Evolutionary conservation across 148 eudicot species (phyloP), one percentile per base, ranked within the genome.

Genomic region (Camellia sinensis): DNA sequence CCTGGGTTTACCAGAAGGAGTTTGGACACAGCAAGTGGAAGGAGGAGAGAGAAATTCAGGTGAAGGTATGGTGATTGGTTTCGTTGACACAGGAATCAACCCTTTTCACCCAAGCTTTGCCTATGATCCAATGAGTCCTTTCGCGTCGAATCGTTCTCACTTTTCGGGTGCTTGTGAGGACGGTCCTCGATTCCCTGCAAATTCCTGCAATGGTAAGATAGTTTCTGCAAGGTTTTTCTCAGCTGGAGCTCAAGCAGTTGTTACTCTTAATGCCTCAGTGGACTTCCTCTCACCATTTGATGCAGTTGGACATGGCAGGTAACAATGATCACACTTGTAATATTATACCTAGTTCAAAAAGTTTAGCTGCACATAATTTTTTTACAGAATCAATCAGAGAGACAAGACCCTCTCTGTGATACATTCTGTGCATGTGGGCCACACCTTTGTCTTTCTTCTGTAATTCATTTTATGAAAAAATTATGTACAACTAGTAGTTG

Each of bases 281-380:
- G 99, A 97, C 77, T 85, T 94, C 69, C 87, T 92, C 22, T 97
- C 99, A 15, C 98, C 98, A 5, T 92, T 84, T 90, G 99, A 97
- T 90, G 93, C 94, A 18, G 97, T 85, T 70, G 99, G 99, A 69
- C 99, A 97, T 87, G 99, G 99, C 71, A 93, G 99, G 99, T 93
- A 1, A 87, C 46, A 62, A 3, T 7, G 1, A 52, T 4, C 21
- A 5, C 0, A 1, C 45, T 9, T 6, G 12, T 4, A 21, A 50
- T 66, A 66, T 62, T 62, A 29, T 29, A 11, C 11, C 40, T 21
- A 19, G 21, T 22, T 73, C 37, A 29, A 29, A 29, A 29, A 29
- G 37, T 29, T 29, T 29, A 29, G 37, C 37, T 29, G 37, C 37
- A 29, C 37, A 29, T 29, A 29, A 29, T 29, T 29, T 29, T 29